Base-by-base conservation (phyloP, 1,139 yeast genomes). In the Suhomyces anneliseae region DNA sequence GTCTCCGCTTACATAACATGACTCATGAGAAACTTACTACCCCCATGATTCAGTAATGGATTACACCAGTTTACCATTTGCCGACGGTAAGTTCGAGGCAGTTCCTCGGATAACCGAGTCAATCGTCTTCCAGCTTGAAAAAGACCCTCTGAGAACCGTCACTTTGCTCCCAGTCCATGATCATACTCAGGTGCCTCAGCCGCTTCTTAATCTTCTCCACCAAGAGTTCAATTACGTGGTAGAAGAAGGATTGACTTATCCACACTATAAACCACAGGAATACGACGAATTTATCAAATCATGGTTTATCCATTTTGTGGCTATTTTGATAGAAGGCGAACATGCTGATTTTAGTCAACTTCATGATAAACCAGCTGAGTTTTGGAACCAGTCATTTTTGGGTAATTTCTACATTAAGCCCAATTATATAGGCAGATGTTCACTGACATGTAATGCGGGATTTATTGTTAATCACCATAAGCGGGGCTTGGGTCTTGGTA, bases 401-500 rank as follows among this genome's bases (percentile, higher is more conserved):
- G 96, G 95, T 1, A 78, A 85, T 3, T 86, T 83, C 62, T 87
- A 83, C 63, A 73, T 89, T 53, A 86, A 84, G 58, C 95, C 96
- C 35, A 89, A 89, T 63, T 89, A 88, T 61, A 65, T 72, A 2
- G 95, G 93, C 3, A 74, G 95, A 45, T 83, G 90, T 52, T 81
- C 90, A 0, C 95, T 89, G 57, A 83, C 78, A 14, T 87, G 95
- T 59, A 89, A 88, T 61, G 95, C 83, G 1, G 95, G 93, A 0
- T 89, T 89, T 58, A 62, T 86, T 6, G 93, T 88, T 4, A 79
- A 77, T 50, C 72, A 74, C 19, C 48, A 52, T 0, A 69, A 70
- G 42, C 71, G 96, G 52, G 90, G 92, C 0, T 61, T 75, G 41
- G 79, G 83, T 1, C 63, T 86, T 10, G 96, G 95, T 0, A 72